These are phyloP conservation scores for Globisporangium echinulatum DNA, from an alignment of 352 stramenopile genomes.

Conservation along the genomic window DNA sequence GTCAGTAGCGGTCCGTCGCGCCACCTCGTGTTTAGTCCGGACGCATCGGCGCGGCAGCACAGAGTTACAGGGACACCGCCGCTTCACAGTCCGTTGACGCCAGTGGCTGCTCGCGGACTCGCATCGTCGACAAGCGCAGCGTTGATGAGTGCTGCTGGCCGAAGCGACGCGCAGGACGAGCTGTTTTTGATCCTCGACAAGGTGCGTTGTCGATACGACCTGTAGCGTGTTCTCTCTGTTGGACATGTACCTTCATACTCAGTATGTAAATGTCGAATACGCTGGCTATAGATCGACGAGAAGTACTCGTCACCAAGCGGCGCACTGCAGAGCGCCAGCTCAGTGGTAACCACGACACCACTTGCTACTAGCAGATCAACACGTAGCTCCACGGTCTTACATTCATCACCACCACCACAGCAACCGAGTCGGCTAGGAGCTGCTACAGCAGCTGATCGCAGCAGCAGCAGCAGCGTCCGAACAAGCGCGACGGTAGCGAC, in stretches of 20 bases:
- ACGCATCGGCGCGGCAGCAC: constrained; percentile 7
- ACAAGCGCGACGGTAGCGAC: not conserved
- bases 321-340: not conserved
- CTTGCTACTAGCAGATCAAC: no score
- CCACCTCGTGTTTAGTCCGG: constrained; percentile 39
- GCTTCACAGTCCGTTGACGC: not conserved
- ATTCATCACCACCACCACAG: no score
- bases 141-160: not conserved
- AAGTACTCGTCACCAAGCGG: constrained; percentile 36
- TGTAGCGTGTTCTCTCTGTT: no score
- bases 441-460: not conserved
- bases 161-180: constrained; percentile 49
- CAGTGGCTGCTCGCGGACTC: not conserved
- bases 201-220: constrained; percentile 6
- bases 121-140: not conserved
- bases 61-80: constrained; percentile 7
- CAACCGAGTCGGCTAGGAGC: no score
- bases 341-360: not conserved
- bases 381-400: no score
- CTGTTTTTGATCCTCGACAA: constrained; percentile 51
- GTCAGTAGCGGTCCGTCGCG: constrained; percentile 1
- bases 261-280: no score
- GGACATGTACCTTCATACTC: no score
- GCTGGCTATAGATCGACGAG: constrained; percentile 30
- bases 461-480: not conserved